These are phyloP conservation scores for Rosa hybrid DNA, from an alignment of 331 rosid genomes.

Conservation along the genomic window DNA sequence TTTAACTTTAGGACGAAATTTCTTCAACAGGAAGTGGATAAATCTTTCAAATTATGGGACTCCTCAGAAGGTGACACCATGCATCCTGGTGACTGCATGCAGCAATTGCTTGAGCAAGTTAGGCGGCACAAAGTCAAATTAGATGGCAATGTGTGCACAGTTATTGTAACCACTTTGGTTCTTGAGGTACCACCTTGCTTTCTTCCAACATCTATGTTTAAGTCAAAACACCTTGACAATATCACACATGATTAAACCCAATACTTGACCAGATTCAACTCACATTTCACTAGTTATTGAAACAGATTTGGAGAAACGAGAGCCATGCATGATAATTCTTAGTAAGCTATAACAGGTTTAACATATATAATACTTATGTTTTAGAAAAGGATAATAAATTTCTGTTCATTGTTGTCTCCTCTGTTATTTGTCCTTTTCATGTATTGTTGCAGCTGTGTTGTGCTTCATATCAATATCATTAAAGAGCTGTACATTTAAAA, in stretches of 20 bases:
- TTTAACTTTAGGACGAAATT: not conserved
- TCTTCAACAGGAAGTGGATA: slow-evolving; percentile 64
- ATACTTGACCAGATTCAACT: not conserved
- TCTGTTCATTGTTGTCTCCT: not conserved
- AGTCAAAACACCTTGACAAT: not conserved
- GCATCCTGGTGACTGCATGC: slow-evolving; percentile 66
- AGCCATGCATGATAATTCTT: not conserved
- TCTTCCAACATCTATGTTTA: slow-evolving; percentile 8
- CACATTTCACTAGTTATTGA: not conserved
- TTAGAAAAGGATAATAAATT: not conserved
- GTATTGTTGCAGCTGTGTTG: not conserved
- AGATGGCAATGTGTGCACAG: slow-evolving; percentile 68
- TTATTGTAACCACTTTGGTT: slow-evolving; percentile 80
- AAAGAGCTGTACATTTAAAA: not conserved
- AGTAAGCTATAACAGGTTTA: not conserved
- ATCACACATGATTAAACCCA: not conserved
- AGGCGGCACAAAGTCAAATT: slow-evolving; percentile 68
- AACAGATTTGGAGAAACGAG: not conserved
- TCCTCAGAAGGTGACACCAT: slow-evolving; percentile 32
- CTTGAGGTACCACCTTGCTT: slow-evolving; percentile 60
- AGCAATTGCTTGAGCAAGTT: slow-evolving; percentile 79
- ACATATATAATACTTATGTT: not conserved
- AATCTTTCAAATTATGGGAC: slow-evolving; percentile 50
- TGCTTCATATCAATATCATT: not conserved
- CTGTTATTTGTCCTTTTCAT: not conserved